phyloP scores from a whole-genome alignment of 257 asterid genomes.

The Scutellaria galericulata region DNA sequence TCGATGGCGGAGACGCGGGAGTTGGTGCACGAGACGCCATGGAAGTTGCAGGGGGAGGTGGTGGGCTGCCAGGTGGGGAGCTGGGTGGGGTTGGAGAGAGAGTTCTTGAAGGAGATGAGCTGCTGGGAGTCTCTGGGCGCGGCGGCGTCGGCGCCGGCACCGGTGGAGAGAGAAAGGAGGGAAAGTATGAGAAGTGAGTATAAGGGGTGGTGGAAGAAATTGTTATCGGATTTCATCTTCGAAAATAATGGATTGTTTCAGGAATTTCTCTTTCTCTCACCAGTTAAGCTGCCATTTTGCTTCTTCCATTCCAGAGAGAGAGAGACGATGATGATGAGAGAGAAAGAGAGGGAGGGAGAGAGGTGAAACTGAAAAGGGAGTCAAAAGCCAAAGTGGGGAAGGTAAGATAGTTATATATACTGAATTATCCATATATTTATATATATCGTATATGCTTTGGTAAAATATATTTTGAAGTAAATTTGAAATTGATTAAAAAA shows the following conservation, averaged over 20 bases:
- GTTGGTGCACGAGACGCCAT: constrained; percentile 65
- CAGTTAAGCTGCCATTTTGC: constrained; percentile 43
- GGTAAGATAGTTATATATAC: constrained; percentile 64
- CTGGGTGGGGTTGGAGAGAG: constrained; percentile 51
- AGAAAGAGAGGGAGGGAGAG: constrained; percentile 11
- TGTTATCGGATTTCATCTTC: constrained; percentile 51
- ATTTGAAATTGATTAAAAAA: no score
- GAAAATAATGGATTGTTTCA: constrained; percentile 35
- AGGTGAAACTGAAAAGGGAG: constrained; percentile 41
- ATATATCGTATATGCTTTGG: no score
- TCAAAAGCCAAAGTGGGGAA: constrained; percentile 54
- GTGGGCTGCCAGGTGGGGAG: constrained; percentile 65
- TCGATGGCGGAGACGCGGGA: constrained; percentile 64
- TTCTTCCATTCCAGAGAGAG: constrained; percentile 58
- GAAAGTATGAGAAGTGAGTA: not conserved
- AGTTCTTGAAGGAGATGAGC: constrained; percentile 74
- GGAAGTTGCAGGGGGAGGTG: constrained; percentile 65
- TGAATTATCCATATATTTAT: constrained; percentile 10
- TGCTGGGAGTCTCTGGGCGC: constrained; percentile 54
- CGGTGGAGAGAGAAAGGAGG: not conserved
- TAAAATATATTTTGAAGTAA: no score
- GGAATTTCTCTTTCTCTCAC: constrained; percentile 26
- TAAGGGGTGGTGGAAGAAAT: no score
- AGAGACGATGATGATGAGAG: constrained; percentile 9
- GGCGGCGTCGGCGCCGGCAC: constrained; percentile 9